Evolutionary conservation across 352 stramenopile genomes (phyloP).

Genomic region (Phytophthora uliginosa): DNA sequence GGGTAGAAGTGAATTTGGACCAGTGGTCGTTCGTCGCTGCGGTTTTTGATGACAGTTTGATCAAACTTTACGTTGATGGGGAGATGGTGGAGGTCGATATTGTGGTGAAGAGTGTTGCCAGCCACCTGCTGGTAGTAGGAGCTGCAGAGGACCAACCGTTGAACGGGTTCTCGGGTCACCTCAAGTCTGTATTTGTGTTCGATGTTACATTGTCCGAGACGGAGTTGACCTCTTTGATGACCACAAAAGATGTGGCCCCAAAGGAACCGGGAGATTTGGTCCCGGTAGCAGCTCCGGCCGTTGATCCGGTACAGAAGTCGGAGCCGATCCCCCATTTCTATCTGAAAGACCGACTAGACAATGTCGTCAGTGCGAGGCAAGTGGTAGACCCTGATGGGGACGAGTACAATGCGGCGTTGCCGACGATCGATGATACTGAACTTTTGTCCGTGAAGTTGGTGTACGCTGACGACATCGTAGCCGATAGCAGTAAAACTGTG

Average conservation of each 20-base stretch:
- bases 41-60: constrained; percentile 40
- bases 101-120: constrained; percentile 26
- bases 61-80: constrained; percentile 32
- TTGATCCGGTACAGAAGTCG: background rate
- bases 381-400: constrained; percentile 41
- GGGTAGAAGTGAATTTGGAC: constrained; percentile 16
- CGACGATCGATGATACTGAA: constrained; percentile 17
- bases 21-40: constrained; percentile 56
- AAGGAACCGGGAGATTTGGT: background rate
- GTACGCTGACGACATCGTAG: constrained; percentile 2
- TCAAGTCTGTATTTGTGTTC: constrained; percentile 61
- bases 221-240: constrained; percentile 60
- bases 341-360: constrained; percentile 31
- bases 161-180: constrained; percentile 40
- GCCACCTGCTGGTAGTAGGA: constrained; percentile 28
- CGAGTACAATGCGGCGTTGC: constrained; percentile 43
- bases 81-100: constrained; percentile 35
- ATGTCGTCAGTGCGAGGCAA: constrained; percentile 25
- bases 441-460: constrained; percentile 33
- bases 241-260: background rate
- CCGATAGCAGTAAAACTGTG: constrained; percentile 12
- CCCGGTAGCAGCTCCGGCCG: background rate
- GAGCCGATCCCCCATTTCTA: constrained; percentile 35
- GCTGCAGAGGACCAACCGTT: constrained; percentile 13
- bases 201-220: constrained; percentile 44